Evolutionary conservation across 352 stramenopile species (phyloP).

Genomic region (Aphanomyces astaci): DNA sequence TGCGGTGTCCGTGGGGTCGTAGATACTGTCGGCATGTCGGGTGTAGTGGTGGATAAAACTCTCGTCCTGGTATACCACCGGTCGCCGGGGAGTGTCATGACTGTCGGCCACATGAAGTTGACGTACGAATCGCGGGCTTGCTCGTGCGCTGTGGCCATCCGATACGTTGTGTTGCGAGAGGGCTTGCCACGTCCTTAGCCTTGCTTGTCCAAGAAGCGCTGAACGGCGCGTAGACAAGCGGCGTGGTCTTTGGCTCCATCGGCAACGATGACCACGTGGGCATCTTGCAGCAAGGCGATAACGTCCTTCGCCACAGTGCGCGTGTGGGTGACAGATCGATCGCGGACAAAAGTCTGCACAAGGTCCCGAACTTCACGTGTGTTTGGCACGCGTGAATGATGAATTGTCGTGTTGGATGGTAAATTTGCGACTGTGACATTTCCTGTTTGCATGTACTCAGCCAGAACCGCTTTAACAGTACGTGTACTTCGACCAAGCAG

Average conservation of each 20-base stretch:
- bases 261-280: neutral
- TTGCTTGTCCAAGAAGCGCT: neutral
- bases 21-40: neutral
- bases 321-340: neutral
- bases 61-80: neutral
- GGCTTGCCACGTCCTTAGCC: neutral
- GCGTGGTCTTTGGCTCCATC: neutral
- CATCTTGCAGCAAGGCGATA: neutral
- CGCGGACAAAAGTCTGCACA: neutral
- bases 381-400: no score
- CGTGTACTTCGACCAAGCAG: neutral
- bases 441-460: neutral
- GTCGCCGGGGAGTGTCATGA: neutral
- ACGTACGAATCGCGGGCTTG: neutral
- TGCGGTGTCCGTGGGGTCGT: neutral
- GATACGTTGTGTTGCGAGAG: neutral
- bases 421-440: neutral
- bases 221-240: neutral
- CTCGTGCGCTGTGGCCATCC: neutral
- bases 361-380: neutral
- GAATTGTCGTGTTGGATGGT: neutral
- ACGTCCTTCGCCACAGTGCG: neutral
- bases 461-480: neutral
- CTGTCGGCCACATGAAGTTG: neutral
- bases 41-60: constrained; percentile 1